These are phyloP conservation scores for Tribonema minus DNA, from an alignment of 108 stramenopile species.

Conservation along the genomic window DNA sequence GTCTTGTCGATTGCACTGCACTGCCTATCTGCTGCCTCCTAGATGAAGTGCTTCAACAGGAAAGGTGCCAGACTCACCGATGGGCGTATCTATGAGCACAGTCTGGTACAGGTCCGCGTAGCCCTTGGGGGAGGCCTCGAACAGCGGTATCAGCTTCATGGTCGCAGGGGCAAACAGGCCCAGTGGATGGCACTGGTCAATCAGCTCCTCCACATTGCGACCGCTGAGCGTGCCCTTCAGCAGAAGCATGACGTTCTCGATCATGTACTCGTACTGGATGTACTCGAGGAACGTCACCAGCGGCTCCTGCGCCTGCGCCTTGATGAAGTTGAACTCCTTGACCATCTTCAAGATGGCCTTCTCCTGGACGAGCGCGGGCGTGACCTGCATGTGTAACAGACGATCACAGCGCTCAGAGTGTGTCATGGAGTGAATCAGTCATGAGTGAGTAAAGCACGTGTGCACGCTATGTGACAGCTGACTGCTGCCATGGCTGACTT, in stretches of 20 bases:
- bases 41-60: conserved; percentile 78
- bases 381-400: too few species aligned
- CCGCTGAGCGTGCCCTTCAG: conserved; percentile 90
- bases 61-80: too few species aligned
- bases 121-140: conserved; percentile 82
- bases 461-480: too few species aligned
- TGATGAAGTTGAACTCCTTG: conserved; percentile 87
- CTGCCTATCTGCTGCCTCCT: conserved; percentile 62
- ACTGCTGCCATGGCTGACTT: too few species aligned
- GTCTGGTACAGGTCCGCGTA: conserved; percentile 97
- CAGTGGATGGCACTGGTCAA: conserved; percentile 95
- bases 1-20: too few species aligned
- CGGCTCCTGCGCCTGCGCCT: conserved; percentile 91
- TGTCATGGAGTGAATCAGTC: too few species aligned
- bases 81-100: conserved; percentile 96
- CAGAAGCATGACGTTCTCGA: conserved; percentile 98
- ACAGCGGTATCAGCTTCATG: conserved; percentile 94
- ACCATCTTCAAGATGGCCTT: conserved; percentile 68
- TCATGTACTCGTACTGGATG: conserved; percentile 99
- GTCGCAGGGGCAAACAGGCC: conserved; percentile 95
- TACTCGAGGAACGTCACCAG: conserved; percentile 95
- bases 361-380: conserved; percentile 27
- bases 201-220: conserved; percentile 89
- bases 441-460: too few species aligned
- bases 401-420: too few species aligned